Base-by-base conservation (phyloP, 2,329 filamentous ascomycete genomes). In the Dactylellina haptotyla region DNA sequence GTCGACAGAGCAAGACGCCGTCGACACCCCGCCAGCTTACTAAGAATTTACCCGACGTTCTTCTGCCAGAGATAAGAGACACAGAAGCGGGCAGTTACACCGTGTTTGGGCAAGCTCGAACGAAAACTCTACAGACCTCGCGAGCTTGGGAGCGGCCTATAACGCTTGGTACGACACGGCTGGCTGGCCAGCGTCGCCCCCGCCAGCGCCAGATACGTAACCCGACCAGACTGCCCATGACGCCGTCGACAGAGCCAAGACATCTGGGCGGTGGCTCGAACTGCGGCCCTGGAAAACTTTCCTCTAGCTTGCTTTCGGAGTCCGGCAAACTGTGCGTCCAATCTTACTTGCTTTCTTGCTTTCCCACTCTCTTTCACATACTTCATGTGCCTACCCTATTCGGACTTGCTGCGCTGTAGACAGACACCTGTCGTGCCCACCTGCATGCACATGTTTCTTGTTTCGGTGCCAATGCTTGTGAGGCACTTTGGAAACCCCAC, bases 131-230 rank as follows among this genome's bases (percentile, higher is more conserved):
- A n/a, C n/a, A n/a, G n/a, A n/a, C n/a, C n/a, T n/a, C n/a, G n/a
- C n/a, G n/a, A n/a, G n/a, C n/a, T n/a, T n/a, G n/a, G n/a, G n/a
- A n/a, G n/a, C n/a, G n/a, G n/a, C n/a, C n/a, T n/a, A n/a, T n/a
- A n/a, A n/a, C n/a, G n/a, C n/a, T n/a, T n/a, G n/a, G n/a, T n/a
- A n/a, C n/a, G n/a, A 43, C 8, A 41, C 5, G 37, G 4, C 6
- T 41, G 37, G 2, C 37, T 8, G 3, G 41, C 1, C 4, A 20
- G n/a, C 9, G 8, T 10, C 59, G 45, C 63, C 54, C n/a, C 63
- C 63, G 54, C 63, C 63, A 37, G 9, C 14, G 26, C 62, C 51
- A 26, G 54, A 69, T 59, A 69, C 64, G 64, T 69, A 69, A 69
- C 64, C 45, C 4, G 34, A 23, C 25, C 37, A 28, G 8, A 20